These are phyloP conservation scores for Candida buenavistaensis DNA, from an alignment of 1,139 yeast genomes.

Conservation along the genomic window DNA sequence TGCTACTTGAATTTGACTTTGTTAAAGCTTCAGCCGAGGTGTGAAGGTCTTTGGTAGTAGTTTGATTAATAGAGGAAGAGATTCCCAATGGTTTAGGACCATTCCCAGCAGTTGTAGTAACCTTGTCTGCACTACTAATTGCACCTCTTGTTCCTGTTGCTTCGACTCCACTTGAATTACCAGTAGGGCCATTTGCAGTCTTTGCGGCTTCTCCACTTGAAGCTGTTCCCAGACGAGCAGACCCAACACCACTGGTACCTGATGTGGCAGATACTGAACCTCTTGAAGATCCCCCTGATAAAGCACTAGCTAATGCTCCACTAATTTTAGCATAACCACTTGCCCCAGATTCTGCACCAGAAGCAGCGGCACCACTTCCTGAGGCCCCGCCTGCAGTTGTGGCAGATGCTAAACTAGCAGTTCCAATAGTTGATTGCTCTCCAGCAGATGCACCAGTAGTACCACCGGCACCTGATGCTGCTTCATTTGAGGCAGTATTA, in stretches of 20 bases:
- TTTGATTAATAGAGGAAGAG: slow-evolving; percentile 1
- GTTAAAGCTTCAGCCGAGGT: slow-evolving; percentile 3
- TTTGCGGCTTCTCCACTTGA: neutral
- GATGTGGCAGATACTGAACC: neutral
- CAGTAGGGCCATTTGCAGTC: neutral
- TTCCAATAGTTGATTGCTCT: neutral
- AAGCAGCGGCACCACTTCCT: slow-evolving; percentile 1
- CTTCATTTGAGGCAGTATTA: neutral
- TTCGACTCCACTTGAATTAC: neutral
- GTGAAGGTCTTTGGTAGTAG: slow-evolving; percentile 1
- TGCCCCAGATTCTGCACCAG: slow-evolving; percentile 3
- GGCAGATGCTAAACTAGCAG: neutral
- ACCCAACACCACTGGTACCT: neutral
- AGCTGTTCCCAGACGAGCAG: no score
- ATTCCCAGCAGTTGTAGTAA: slow-evolving; percentile 3
- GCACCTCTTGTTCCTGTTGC: slow-evolving; percentile 1
- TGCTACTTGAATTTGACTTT: neutral
- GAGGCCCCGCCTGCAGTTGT: slow-evolving; percentile 1
- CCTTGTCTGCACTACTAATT: neutral
- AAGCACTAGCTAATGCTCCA: no score
- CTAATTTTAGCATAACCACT: no score
- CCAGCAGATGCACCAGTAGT: slow-evolving; percentile 2
- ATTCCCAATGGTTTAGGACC: slow-evolving; percentile 3
- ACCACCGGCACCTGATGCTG: slow-evolving; percentile 1
- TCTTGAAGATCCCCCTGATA: neutral